phyloP scores from a whole-genome alignment of 1,284 basidiomycete genomes.

The Exobasidium cylindrosporum region DNA sequence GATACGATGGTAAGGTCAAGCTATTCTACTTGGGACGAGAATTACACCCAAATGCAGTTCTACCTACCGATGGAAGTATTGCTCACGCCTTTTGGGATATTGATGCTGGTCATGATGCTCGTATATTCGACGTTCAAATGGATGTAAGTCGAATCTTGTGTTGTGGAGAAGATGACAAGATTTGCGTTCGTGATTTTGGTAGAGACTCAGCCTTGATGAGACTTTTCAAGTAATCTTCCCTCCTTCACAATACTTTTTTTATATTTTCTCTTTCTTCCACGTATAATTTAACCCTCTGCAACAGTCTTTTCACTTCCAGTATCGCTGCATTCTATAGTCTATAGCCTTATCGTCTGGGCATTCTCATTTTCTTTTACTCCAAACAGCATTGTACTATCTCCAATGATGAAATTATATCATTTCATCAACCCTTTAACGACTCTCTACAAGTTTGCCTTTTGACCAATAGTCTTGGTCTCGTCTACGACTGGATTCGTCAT shows the following conservation, averaged over 20 bases:
- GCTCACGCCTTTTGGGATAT: background rate
- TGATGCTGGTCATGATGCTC: constrained; percentile 16
- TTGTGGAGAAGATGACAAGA: constrained; percentile 33
- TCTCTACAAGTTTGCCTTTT: constrained; percentile 5
- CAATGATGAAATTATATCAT: too few species aligned
- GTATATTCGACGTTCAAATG: constrained; percentile 36
- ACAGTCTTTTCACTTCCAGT: too few species aligned
- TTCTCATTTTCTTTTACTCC: background rate
- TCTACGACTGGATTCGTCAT: constrained; percentile 72
- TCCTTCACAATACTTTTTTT: too few species aligned
- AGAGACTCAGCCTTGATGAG: constrained; percentile 25
- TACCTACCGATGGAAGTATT: background rate
- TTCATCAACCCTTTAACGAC: too few species aligned
- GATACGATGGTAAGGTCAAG: constrained; percentile 37
- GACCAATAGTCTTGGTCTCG: constrained; percentile 57
- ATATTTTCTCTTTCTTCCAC: too few species aligned
- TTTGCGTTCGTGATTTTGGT: constrained; percentile 34
- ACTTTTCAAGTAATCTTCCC: constrained; percentile 31
- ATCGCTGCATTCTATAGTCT: too few species aligned
- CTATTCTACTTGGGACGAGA: background rate
- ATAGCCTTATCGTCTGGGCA: background rate
- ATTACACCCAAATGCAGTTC: background rate
- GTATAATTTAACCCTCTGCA: too few species aligned
- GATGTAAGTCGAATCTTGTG: constrained; percentile 34
- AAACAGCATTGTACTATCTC: too few species aligned